These are phyloP conservation scores for Boletus pseudo-olivaceus DNA, from an alignment of 768 basidiomycete species.

Conservation along the genomic window DNA sequence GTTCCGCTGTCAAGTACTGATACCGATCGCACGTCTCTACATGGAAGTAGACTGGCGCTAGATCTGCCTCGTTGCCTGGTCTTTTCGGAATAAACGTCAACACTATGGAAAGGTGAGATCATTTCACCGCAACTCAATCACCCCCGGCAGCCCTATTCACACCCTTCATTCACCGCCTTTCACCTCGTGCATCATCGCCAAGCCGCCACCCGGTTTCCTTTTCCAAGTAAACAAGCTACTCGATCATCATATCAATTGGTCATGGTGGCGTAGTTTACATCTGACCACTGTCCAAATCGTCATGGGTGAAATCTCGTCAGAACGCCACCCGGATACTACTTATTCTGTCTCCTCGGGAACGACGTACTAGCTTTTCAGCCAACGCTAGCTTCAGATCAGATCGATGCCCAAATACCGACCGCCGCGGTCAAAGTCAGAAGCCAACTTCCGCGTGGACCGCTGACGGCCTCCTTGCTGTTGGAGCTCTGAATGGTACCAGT, in stretches of 20 bases:
- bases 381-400: conserved; percentile 14
- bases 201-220: conserved; percentile 2
- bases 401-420: conserved; percentile 7
- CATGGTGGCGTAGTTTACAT: conserved; percentile 15
- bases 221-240: conserved; percentile 2
- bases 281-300: conserved; percentile 1
- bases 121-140: conserved; percentile 10
- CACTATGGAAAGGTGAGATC: conserved; percentile 7
- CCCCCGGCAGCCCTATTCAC: not conserved
- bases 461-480: not conserved
- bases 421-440: conserved; percentile 8
- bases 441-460: conserved; percentile 1
- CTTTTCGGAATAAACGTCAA: conserved; percentile 1
- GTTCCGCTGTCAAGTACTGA: not conserved
- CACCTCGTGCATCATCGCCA: conserved; percentile 2
- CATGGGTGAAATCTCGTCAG: conserved; percentile 3
- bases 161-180: not conserved
- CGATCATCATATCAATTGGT: conserved; percentile 5
- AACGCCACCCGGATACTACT: conserved; percentile 12
- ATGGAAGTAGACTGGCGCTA: not conserved
- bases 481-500: not conserved
- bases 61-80: conserved; percentile 1
- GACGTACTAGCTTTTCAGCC: not conserved
- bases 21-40: conserved; percentile 3
- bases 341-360: conserved; percentile 13